Evolutionary conservation across 768 basidiomycete genomes (phyloP).

Genomic region (Paxillus rubicundulus): DNA sequence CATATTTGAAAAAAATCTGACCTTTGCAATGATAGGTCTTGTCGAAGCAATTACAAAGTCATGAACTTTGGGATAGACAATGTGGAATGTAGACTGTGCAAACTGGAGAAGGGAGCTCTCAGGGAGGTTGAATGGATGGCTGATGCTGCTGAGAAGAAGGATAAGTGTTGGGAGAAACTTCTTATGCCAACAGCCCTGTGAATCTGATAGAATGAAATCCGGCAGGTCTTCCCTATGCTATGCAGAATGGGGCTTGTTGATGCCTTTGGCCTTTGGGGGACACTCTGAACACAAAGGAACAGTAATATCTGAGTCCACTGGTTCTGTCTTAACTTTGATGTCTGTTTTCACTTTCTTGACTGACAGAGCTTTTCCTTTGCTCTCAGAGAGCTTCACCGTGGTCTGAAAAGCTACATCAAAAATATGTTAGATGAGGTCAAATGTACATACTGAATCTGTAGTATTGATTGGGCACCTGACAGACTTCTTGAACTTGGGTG

Average conservation of each 20-base stretch:
- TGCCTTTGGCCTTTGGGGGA: neutral
- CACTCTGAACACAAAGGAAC: neutral
- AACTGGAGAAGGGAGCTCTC: neutral
- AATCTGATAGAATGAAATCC: neutral
- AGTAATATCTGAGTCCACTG: neutral
- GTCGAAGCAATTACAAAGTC: neutral
- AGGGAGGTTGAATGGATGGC: no score
- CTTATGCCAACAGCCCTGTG: neutral
- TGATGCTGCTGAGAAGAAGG: no score
- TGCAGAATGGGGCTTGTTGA: neutral
- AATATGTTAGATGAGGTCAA: no score
- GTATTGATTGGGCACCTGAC: neutral
- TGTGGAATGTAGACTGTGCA: neutral
- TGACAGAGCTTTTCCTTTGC: neutral
- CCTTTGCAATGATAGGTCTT: neutral
- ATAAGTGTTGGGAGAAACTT: no score
- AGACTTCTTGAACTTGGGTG: neutral
- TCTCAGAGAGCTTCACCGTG: neutral
- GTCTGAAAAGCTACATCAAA: slow-evolving; percentile 17
- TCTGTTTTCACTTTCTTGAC: neutral
- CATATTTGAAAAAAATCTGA: neutral
- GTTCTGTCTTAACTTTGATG: neutral
- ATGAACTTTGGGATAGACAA: neutral
- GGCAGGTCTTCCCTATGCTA: neutral
- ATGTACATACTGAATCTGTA: neutral